Conservation (phyloP, 2,329 filamentous ascomycete genomes). For the Diaporthe nobilis region DNA sequence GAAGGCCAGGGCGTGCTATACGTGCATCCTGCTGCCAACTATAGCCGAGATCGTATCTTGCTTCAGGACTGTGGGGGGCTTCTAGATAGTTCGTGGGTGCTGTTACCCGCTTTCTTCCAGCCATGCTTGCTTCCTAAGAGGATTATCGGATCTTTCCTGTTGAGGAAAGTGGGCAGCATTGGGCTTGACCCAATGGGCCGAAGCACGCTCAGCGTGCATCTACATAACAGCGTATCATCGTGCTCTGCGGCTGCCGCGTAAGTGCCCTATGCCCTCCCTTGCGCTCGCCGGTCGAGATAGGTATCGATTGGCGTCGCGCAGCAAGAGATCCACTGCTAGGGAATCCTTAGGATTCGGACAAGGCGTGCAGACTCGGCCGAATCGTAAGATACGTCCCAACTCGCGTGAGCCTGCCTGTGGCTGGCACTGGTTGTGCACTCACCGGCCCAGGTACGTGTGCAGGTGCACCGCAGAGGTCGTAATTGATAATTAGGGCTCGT, state of each 20-base stretch:
- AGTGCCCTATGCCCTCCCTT: neutral
- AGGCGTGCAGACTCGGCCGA: neutral
- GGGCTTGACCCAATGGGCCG: neutral
- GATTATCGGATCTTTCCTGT: neutral
- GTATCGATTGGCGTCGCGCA: constrained; percentile 23
- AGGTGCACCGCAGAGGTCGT: neutral
- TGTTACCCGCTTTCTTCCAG: neutral
- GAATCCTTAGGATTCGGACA: constrained; percentile 1
- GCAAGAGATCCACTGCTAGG: neutral
- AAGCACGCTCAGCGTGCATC: neutral
- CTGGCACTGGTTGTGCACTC: neutral
- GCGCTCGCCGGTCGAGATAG: neutral
- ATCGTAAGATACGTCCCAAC: neutral
- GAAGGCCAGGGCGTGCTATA: neutral
- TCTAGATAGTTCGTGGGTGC: neutral
- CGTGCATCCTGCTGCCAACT: neutral
- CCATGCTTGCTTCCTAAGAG: constrained; percentile 4
- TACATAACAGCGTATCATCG: neutral
- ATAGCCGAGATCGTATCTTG: neutral
- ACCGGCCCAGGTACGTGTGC: neutral
- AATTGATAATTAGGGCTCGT: neutral
- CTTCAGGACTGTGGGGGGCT: neutral
- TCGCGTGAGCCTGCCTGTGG: neutral
- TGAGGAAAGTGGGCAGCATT: neutral
- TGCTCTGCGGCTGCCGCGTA: constrained; percentile 22